Percentiles rank a stretch among this genome's conserved stretches.
phyloP scores from a whole-genome alignment of 352 stramenopile species.

The Globisporangium yorkense region DNA sequence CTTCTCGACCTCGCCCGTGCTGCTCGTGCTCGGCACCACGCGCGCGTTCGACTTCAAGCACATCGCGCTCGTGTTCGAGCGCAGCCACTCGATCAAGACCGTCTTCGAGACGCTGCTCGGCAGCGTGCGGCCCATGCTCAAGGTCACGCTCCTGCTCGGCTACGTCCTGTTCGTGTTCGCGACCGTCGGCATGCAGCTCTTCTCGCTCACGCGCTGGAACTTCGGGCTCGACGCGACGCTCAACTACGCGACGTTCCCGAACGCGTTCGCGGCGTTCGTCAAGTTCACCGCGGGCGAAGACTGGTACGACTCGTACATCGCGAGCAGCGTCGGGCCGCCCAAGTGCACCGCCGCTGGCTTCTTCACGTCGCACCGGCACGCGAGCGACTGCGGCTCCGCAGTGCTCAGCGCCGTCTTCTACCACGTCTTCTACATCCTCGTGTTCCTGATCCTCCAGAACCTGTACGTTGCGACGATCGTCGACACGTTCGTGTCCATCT shows the following conservation, averaged over 20 bases:
- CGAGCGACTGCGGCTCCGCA: slow-evolving; percentile 65
- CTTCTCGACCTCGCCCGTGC: slow-evolving; percentile 47
- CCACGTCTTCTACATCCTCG: slow-evolving; percentile 75
- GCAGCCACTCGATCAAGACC: slow-evolving; percentile 57
- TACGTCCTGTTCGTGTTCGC: slow-evolving; percentile 83
- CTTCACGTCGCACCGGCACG: slow-evolving; percentile 19
- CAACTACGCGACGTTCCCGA: slow-evolving; percentile 76
- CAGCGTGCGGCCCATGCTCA: slow-evolving; percentile 62
- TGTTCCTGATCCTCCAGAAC: slow-evolving; percentile 76
- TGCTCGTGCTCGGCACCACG: slow-evolving; percentile 74
- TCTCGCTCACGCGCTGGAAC: slow-evolving; percentile 75
- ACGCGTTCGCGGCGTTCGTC: slow-evolving; percentile 64
- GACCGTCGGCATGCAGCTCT: slow-evolving; percentile 77
- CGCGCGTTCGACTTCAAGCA: slow-evolving; percentile 82
- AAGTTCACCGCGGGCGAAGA: slow-evolving; percentile 82
- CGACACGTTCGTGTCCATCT: slow-evolving; percentile 76
- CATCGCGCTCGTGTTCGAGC: slow-evolving; percentile 70
- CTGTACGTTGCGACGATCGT: slow-evolving; percentile 79
- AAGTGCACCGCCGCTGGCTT: slow-evolving; percentile 47
- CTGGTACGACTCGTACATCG: slow-evolving; percentile 76
- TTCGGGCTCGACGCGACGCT: slow-evolving; percentile 65
- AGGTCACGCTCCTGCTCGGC: slow-evolving; percentile 73
- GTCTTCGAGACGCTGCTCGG: slow-evolving; percentile 71
- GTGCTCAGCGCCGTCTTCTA: slow-evolving; percentile 67
- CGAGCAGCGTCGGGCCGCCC: slow-evolving; percentile 50